A percentile compares a stretch with the other conserved stretches of the same genome.
phyloP scores from a whole-genome alignment of 306 rosid species.

The Prunus dulcis region DNA sequence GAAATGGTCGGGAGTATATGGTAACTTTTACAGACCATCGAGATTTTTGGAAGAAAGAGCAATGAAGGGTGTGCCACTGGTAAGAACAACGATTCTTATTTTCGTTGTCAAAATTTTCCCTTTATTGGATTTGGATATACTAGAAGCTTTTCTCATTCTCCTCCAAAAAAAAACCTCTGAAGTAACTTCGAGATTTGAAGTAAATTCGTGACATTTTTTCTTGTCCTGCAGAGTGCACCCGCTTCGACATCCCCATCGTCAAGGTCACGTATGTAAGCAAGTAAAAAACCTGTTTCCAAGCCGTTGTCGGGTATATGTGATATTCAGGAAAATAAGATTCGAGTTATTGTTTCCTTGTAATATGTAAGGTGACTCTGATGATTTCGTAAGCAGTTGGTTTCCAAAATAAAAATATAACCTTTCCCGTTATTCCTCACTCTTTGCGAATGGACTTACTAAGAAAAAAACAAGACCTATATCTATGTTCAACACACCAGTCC shows the following conservation, averaged over 20 bases:
- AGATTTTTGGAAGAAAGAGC: slow-evolving; percentile 92
- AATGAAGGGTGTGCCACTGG: slow-evolving; percentile 73
- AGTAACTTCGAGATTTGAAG: background rate
- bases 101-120: background rate
- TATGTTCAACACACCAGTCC: too few species aligned
- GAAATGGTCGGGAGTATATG: slow-evolving; percentile 76
- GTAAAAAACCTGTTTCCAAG: background rate
- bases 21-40: slow-evolving; percentile 81
- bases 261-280: slow-evolving; percentile 54
- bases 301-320: background rate
- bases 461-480: too few species aligned
- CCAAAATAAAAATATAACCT: background rate
- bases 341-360: background rate
- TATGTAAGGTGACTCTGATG: background rate
- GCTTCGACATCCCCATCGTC: slow-evolving; percentile 39
- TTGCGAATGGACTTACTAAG: too few species aligned
- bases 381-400: background rate
- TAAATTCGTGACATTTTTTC: background rate
- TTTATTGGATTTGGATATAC: background rate
- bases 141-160: background rate
- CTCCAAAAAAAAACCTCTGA: too few species aligned
- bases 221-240: slow-evolving; percentile 70
- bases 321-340: slow-evolving; percentile 13
- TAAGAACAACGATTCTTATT: slow-evolving; percentile 29
- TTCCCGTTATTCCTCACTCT: background rate